A percentile compares a stretch with the other conserved stretches of the same genome.
phyloP scores from a whole-genome alignment of 495 filamentous ascomycete genomes.

The Astrocystis sublimbata region DNA sequence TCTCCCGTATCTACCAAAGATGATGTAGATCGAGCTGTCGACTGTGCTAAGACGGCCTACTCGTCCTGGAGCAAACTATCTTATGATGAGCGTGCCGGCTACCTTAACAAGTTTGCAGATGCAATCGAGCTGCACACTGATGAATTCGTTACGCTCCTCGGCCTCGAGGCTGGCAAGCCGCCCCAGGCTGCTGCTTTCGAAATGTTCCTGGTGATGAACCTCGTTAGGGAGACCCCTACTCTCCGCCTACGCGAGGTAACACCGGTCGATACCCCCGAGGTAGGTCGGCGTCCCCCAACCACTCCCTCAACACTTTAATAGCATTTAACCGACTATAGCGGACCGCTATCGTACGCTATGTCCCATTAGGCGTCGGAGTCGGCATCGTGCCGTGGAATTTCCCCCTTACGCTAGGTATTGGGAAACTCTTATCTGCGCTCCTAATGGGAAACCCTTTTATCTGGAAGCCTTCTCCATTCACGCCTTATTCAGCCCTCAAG shows the following conservation, averaged over 20 bases:
- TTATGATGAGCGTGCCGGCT: constrained; percentile 50
- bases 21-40: constrained; percentile 58
- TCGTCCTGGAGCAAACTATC: constrained; percentile 51
- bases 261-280: constrained; percentile 1
- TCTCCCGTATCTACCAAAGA: constrained; percentile 53
- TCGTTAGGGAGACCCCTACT: neutral
- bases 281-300: neutral
- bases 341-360: constrained; percentile 3
- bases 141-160: constrained; percentile 52
- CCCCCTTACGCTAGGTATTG: constrained; percentile 41
- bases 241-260: constrained; percentile 4
- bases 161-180: constrained; percentile 61
- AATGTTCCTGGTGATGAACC: neutral
- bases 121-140: constrained; percentile 45
- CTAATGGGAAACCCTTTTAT: constrained; percentile 51
- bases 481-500: constrained; percentile 60
- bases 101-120: constrained; percentile 49
- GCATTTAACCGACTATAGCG: neutral
- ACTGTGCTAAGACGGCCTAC: constrained; percentile 50
- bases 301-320: neutral
- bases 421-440: constrained; percentile 45
- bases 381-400: constrained; percentile 60
- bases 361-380: constrained; percentile 45
- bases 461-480: constrained; percentile 54
- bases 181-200: neutral